These are phyloP conservation scores for Sanghuangporus weigelae DNA, from an alignment of 1,284 basidiomycete genomes.

Conservation along the genomic window DNA sequence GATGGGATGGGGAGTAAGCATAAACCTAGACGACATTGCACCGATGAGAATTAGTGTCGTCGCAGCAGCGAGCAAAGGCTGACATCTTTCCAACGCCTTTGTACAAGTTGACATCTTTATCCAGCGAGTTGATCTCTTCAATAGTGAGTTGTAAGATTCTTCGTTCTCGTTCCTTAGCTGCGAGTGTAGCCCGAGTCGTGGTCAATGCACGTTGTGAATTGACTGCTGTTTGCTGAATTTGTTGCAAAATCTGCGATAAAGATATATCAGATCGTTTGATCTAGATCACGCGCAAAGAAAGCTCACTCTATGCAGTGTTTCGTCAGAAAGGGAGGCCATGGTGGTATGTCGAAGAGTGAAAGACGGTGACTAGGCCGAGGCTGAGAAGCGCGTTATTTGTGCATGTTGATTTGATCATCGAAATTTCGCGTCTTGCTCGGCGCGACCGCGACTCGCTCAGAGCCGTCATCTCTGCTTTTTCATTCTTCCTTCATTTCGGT, in stretches of 20 bases:
- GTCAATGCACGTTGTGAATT: slow-evolving; percentile 75
- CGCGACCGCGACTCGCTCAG: not conserved
- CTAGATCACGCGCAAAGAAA: not conserved
- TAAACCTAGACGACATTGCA: slow-evolving; percentile 59
- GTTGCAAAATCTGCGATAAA: slow-evolving; percentile 69
- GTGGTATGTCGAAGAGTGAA: slow-evolving; percentile 1
- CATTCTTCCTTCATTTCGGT: not conserved
- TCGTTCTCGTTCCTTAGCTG: slow-evolving; percentile 78
- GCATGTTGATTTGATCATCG: not conserved
- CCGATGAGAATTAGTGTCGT: not conserved
- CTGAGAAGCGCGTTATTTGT: slow-evolving; percentile 17
- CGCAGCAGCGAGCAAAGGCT: slow-evolving; percentile 24
- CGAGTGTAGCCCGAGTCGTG: slow-evolving; percentile 66
- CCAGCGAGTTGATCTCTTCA: slow-evolving; percentile 62
- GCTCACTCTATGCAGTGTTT: slow-evolving; percentile 65
- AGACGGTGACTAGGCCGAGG: slow-evolving; percentile 13
- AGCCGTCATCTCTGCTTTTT: not conserved
- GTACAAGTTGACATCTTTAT: slow-evolving; percentile 73
- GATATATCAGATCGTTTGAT: slow-evolving; percentile 15
- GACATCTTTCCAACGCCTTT: slow-evolving; percentile 92
- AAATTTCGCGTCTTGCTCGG: slow-evolving; percentile 6
- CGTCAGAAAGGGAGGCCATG: slow-evolving; percentile 79
- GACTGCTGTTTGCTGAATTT: slow-evolving; percentile 84
- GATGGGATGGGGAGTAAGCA: slow-evolving; percentile 75
- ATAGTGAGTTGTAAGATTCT: slow-evolving; percentile 85